A percentile compares a stretch with the other conserved stretches of the same genome.
phyloP scores from a whole-genome alignment of 495 filamentous ascomycete species.

The Beverwykella pulmonaria region DNA sequence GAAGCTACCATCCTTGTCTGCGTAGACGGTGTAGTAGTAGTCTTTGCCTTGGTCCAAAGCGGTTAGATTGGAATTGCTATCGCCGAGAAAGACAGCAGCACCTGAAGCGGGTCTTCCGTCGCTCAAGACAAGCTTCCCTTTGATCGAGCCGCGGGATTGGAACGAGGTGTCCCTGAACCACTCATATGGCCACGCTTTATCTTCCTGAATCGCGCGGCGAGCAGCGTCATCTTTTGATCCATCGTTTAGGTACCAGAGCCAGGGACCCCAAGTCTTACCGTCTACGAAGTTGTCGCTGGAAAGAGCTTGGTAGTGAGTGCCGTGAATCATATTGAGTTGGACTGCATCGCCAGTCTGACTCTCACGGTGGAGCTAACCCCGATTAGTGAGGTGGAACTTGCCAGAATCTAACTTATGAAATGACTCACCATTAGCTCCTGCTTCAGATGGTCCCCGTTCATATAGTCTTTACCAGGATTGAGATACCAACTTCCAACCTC shows the following conservation, averaged over 20 bases:
- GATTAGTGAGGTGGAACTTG: not conserved
- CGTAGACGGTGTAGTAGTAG: slow-evolving; percentile 49
- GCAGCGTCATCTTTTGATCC: slow-evolving; percentile 45
- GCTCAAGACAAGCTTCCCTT: slow-evolving; percentile 44
- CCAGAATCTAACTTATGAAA: not conserved
- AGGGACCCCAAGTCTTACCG: slow-evolving; percentile 50
- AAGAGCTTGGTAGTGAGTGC: slow-evolving; percentile 48
- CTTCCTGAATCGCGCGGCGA: slow-evolving; percentile 39
- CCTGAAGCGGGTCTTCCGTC: slow-evolving; percentile 49
- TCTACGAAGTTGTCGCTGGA: slow-evolving; percentile 43
- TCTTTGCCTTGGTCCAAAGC: slow-evolving; percentile 45
- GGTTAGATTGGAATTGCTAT: slow-evolving; percentile 43
- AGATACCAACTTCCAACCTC: slow-evolving; percentile 52
- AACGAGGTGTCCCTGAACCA: slow-evolving; percentile 47
- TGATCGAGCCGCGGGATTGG: slow-evolving; percentile 46
- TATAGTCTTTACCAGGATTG: slow-evolving; percentile 51
- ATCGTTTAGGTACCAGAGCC: slow-evolving; percentile 52
- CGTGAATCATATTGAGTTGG: slow-evolving; percentile 52
- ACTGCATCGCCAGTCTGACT: slow-evolving; percentile 48
- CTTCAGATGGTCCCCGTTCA: slow-evolving; percentile 50
- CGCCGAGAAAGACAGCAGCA: slow-evolving; percentile 49
- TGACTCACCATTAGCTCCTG: slow-evolving; percentile 47
- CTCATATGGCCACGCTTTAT: slow-evolving; percentile 46
- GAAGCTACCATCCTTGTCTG: slow-evolving; percentile 45
- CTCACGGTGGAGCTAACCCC: slow-evolving; percentile 42